Evolutionary conservation across 352 stramenopile genomes (phyloP), one percentile per base, ranked within the genome.

Genomic region (Globisporangium uncinulatum): DNA sequence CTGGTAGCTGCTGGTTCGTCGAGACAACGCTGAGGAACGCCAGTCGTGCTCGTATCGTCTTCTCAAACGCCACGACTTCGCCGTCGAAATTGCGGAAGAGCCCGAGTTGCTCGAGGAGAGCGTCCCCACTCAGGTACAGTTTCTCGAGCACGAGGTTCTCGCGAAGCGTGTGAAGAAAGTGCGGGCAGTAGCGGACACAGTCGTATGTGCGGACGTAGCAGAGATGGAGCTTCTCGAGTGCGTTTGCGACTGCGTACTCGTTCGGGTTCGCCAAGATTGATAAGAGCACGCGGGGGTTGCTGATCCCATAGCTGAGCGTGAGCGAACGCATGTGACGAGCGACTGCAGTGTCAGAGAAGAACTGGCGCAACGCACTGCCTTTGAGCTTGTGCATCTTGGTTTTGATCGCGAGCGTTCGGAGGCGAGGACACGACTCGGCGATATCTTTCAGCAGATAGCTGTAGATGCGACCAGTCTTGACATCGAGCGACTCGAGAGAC

Each of bases 241-340:
- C 29, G 46, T 19, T 32, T 6, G 24, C 46, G 24, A 52, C 24
- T 6, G 24, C 21, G 15, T 52, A 52, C 24, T 41, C 24, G 21
- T 4, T 39, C 21, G 24, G 13, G 6, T 24, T 53, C n/a, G 54
- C 36, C 3, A 59, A 20, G 19, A 59, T 53, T n/a, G 46, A 43
- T 19, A 52, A 6, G 14, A 59, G 15, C 31, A 39, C 44, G 14
- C 21, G 24, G 11, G 48, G 54, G 44, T 53, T 59, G 31, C 31
- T 45, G 7, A 47, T 42, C 10, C 45, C 39, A 43, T 44, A 59
- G 42, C 34, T 47, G 43, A 59, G 54, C 19, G 54, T 37, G 32
- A 59, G 46, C 13, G 54, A 59, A 4, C 54, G 54, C 0, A 59
- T 13, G 32, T 24, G 20, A 6, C 17, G 41, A 13, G 52, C 42